These are phyloP conservation scores for Penicillium nucicola DNA, from an alignment of 495 filamentous ascomycete species.

Conservation along the genomic window DNA sequence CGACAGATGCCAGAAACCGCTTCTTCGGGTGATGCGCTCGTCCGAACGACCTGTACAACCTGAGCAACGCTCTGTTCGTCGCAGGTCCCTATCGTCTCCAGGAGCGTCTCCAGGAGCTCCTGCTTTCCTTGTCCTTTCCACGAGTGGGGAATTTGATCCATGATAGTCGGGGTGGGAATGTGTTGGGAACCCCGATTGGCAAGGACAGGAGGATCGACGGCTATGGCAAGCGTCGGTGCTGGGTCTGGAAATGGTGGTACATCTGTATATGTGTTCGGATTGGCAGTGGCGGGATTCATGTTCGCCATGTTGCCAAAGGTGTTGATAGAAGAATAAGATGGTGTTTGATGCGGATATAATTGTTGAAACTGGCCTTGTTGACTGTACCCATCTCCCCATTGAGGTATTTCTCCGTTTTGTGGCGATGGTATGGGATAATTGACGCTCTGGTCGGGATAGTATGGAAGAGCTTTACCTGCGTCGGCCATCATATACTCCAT, in stretches of 20 bases:
- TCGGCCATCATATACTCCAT: not conserved
- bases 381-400: conserved; percentile 10
- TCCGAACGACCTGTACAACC: conserved; percentile 29
- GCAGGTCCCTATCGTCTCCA: conserved; percentile 31
- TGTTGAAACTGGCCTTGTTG: not conserved
- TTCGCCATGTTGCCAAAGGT: not conserved
- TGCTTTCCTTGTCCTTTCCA: conserved; percentile 27
- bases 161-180: conserved; percentile 1
- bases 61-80: conserved; percentile 26
- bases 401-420: conserved; percentile 6
- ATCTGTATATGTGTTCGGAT: not conserved
- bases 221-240: not conserved
- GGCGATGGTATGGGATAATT: not conserved
- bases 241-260: not conserved
- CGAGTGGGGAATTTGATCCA: conserved; percentile 11
- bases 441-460: not conserved
- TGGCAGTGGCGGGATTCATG: not conserved
- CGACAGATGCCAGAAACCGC: conserved; percentile 30
- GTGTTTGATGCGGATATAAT: not conserved
- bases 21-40: conserved; percentile 31
- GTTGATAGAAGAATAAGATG: conserved; percentile 11
- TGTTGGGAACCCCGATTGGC: not conserved
- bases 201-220: not conserved
- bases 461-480: not conserved
- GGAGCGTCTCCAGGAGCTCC: conserved; percentile 24